phyloP scores from a whole-genome alignment of 257 asterid species.

The Oldenlandia corymbosa region DNA sequence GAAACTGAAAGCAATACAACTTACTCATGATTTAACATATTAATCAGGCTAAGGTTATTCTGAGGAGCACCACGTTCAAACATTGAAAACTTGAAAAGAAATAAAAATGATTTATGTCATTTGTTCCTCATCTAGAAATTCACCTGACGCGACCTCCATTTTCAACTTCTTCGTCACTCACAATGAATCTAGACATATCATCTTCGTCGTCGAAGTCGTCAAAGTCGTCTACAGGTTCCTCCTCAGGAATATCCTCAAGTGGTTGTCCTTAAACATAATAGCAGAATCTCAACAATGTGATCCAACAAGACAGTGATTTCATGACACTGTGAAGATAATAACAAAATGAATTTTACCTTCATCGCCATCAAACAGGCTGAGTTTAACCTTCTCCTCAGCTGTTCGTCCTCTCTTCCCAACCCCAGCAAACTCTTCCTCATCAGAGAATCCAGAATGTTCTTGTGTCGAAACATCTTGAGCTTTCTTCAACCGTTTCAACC shows the following conservation, averaged over 20 bases:
- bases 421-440: conserved; percentile 71
- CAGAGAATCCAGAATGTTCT: conserved; percentile 70
- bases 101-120: neutral
- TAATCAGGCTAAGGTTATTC: too few species aligned
- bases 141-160: conserved; percentile 82
- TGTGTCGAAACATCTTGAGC: conserved; percentile 70
- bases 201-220: conserved; percentile 74
- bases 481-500: conserved; percentile 82
- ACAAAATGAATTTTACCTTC: conserved; percentile 58
- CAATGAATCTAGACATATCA: conserved; percentile 96
- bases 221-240: conserved; percentile 66
- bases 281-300: conserved; percentile 13
- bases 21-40: too few species aligned
- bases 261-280: conserved; percentile 48
- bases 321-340: neutral
- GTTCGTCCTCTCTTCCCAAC: conserved; percentile 62
- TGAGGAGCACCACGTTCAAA: too few species aligned
- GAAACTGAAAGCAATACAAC: neutral
- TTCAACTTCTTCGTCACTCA: conserved; percentile 82
- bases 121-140: neutral
- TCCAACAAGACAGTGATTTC: neutral
- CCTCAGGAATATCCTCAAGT: conserved; percentile 91
- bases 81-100: neutral
- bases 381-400: conserved; percentile 78
- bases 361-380: conserved; percentile 76